Conservation (phyloP, 768 basidiomycete genomes). For the Dentipellis sp. region DNA sequence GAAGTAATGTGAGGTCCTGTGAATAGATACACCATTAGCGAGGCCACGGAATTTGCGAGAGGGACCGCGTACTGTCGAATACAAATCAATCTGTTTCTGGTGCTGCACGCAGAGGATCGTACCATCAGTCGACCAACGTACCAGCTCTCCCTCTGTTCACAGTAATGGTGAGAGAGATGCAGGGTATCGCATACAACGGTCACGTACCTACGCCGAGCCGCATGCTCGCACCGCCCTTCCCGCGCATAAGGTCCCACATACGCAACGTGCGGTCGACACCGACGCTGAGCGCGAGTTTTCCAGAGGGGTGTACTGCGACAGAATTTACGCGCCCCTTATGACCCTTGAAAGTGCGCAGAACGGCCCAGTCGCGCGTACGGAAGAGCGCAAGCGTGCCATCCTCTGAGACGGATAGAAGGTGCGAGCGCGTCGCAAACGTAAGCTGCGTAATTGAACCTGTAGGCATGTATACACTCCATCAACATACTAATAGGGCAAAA, state of each 20-base stretch:
- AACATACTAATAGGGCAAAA: background rate
- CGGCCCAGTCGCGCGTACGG: slow-evolving; percentile 88
- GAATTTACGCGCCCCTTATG: slow-evolving; percentile 91
- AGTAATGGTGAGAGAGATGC: background rate
- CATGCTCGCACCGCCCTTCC: slow-evolving; percentile 80
- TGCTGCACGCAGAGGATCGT: slow-evolving; percentile 74
- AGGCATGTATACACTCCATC: background rate
- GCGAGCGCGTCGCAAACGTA: slow-evolving; percentile 78
- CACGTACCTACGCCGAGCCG: slow-evolving; percentile 79
- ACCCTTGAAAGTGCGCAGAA: slow-evolving; percentile 80
- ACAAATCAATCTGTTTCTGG: slow-evolving; percentile 70
- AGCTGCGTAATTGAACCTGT: slow-evolving; percentile 89
- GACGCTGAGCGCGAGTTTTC: slow-evolving; percentile 85
- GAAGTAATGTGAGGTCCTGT: slow-evolving; percentile 72
- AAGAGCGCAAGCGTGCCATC: slow-evolving; percentile 89
- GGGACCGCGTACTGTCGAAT: slow-evolving; percentile 51
- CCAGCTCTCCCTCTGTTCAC: slow-evolving; percentile 77
- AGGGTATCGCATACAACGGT: too few relatives aligned
- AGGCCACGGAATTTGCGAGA: background rate
- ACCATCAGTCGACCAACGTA: slow-evolving; percentile 79
- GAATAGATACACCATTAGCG: background rate
- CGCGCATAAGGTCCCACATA: slow-evolving; percentile 99
- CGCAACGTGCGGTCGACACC: slow-evolving; percentile 83
- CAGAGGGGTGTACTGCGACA: slow-evolving; percentile 86
- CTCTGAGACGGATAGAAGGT: slow-evolving; percentile 86